Conservation (phyloP, 306 rosid genomes). For the Fagus sylvatica region DNA sequence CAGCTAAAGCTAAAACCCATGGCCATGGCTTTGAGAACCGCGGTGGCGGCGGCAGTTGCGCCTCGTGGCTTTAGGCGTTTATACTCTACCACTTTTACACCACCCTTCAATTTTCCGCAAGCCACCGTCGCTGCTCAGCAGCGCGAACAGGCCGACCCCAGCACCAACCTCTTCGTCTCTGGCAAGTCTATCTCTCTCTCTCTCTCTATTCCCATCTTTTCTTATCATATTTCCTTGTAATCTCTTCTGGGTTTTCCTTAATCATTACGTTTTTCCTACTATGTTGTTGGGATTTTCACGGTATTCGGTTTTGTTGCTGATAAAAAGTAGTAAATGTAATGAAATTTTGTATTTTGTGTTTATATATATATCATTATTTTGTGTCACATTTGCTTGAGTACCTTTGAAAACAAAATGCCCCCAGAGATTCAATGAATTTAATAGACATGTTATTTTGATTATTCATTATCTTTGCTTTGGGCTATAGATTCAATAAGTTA, state of each 20-base stretch:
- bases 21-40: constrained; percentile 49
- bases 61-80: constrained; percentile 42
- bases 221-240: not conserved
- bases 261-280: not conserved
- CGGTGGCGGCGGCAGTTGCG: constrained; percentile 36
- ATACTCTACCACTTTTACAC: constrained; percentile 29
- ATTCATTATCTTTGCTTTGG: not conserved
- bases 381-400: not conserved
- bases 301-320: not conserved
- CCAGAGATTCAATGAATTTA: not conserved
- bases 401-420: not conserved
- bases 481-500: not conserved
- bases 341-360: not conserved
- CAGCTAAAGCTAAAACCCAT: constrained; percentile 24
- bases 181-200: constrained; percentile 27
- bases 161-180: constrained; percentile 62
- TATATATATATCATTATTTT: not conserved
- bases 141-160: constrained; percentile 49
- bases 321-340: not conserved
- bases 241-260: not conserved
- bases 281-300: not conserved
- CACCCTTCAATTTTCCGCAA: constrained; percentile 34
- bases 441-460: not conserved
- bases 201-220: not conserved
- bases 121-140: constrained; percentile 22